Base-by-base conservation (phyloP, 495 filamentous ascomycete species). In the Daldinia bambusicola region DNA sequence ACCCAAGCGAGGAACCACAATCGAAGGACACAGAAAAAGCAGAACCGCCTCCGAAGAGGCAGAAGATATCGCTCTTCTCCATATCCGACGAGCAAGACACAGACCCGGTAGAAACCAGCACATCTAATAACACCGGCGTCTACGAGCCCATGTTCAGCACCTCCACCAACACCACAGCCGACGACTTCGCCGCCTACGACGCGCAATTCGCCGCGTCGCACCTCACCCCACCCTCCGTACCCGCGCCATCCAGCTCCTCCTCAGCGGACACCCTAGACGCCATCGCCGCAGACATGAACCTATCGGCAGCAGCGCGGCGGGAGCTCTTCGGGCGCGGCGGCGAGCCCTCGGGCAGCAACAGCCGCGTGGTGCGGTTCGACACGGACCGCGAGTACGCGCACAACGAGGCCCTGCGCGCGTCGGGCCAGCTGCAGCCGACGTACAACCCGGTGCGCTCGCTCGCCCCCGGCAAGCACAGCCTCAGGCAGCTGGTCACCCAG, bases 371-470 rank as follows among this genome's bases (percentile, higher is more conserved):
- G 52, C 91, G 88, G 64, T 97, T 98, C 88, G 91, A 94, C 79
- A 95, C 91, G 41, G 93, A 93, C 76, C 77, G 80, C 57, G 94
- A 98, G 79, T 98, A 98, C 80, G 87, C 84, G 14, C 86, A 89
- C 61, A 98, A 98, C 78, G 90, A 95, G 78, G 82, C 81, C 55
- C 79, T 95, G 36, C 89, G 93, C 2, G 87, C 89, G 13, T 77
- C 86, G 12, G 91, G 89, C 60, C 63, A 67, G 64, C 43, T 69
- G 70, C 81, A 84, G 52, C 83, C 85, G 20, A 88, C 88, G 63
- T 92, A 95, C 75, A 93, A 94, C 67, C 92, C 93, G 2, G 90
- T 98, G 22, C 88, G 92, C 64, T 82, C 91, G 5, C 92, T 98
- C 75, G 89, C 90, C n/a, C 89, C 93, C 55, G 63, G 71, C 38